Conservation (phyloP, 2,329 filamentous ascomycete genomes). For the Claviceps maximensis region DNA sequence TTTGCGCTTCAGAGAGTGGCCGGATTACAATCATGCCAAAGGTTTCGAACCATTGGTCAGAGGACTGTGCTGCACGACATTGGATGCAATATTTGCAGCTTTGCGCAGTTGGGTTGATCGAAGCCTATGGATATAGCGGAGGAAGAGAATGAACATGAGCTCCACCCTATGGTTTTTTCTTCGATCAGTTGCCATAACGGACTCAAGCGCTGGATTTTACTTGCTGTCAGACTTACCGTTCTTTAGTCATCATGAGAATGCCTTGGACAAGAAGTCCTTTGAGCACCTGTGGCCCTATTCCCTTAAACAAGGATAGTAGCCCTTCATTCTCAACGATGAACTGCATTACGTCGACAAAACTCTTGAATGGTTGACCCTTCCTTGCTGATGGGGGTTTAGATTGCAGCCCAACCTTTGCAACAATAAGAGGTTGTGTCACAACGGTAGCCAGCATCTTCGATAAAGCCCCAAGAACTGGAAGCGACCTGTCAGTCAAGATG, state of each 20-base stretch:
- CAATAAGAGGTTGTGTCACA: slow-evolving; percentile 85
- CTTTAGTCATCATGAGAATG: slow-evolving; percentile 98
- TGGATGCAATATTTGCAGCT: slow-evolving; percentile 48
- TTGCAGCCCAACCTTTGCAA: slow-evolving; percentile 93
- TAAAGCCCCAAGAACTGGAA: slow-evolving; percentile 70
- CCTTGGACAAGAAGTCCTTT: slow-evolving; percentile 93
- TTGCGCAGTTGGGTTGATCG: slow-evolving; percentile 57
- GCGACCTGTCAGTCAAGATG: neutral
- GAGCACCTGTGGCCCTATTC: slow-evolving; percentile 82
- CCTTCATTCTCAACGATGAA: slow-evolving; percentile 91
- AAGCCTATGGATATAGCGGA: slow-evolving; percentile 65
- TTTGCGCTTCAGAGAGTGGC: neutral
- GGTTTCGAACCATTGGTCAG: slow-evolving; percentile 31
- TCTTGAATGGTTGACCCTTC: slow-evolving; percentile 83
- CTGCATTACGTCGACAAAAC: slow-evolving; percentile 85
- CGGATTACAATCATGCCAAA: slow-evolving; percentile 10
- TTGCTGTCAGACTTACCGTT: slow-evolving; percentile 46
- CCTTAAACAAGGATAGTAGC: slow-evolving; percentile 77
- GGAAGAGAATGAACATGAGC: slow-evolving; percentile 70
- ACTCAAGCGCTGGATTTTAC: neutral
- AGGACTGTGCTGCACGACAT: slow-evolving; percentile 15
- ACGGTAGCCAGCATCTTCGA: slow-evolving; percentile 90
- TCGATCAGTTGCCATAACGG: slow-evolving; percentile 9
- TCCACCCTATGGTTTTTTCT: slow-evolving; percentile 62
- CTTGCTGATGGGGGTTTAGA: slow-evolving; percentile 77